phyloP scores from a whole-genome alignment of 768 basidiomycete species.

The Hericium coralloides region DNA sequence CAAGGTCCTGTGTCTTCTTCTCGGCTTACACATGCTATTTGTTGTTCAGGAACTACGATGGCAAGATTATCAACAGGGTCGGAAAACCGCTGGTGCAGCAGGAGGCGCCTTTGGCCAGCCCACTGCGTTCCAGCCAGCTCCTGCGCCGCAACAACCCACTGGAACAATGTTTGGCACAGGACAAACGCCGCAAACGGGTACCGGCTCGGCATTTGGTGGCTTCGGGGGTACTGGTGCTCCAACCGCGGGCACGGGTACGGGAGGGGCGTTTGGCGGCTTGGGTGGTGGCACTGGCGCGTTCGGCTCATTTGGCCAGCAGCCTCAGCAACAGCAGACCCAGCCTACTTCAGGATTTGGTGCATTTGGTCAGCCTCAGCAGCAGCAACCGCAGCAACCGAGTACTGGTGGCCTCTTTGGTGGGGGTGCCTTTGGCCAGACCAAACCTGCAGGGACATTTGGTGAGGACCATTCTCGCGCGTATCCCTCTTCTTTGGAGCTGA shows the following conservation, averaged over 20 bases:
- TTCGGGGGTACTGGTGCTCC: constrained; percentile 3
- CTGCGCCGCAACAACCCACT: constrained; percentile 19
- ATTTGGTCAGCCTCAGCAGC: constrained; percentile 24
- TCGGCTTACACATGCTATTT: not conserved
- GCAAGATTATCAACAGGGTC: constrained; percentile 39
- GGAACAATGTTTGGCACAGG: constrained; percentile 20
- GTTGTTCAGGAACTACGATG: constrained; percentile 32
- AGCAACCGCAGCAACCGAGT: constrained; percentile 21
- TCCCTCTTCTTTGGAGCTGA: not conserved
- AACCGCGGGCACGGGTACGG: constrained; percentile 13
- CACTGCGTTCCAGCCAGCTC: constrained; percentile 22
- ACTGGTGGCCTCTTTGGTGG: constrained; percentile 20
- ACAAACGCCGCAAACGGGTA: constrained; percentile 11
- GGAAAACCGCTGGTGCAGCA: constrained; percentile 30
- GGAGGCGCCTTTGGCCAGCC: constrained; percentile 23
- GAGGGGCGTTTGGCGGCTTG: constrained; percentile 21
- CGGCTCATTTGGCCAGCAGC: constrained; percentile 21
- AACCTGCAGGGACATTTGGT: constrained; percentile 18
- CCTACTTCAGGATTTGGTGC: constrained; percentile 20
- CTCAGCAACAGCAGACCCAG: constrained; percentile 28
- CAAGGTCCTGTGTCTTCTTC: not conserved
- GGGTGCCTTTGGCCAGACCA: constrained; percentile 25
- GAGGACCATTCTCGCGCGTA: not conserved
- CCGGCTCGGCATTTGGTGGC: constrained; percentile 1
- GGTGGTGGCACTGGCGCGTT: constrained; percentile 15